Evolutionary conservation across 2,329 filamentous ascomycete genomes (phyloP).

Genomic region (Chrysosporium keratinophilum): DNA sequence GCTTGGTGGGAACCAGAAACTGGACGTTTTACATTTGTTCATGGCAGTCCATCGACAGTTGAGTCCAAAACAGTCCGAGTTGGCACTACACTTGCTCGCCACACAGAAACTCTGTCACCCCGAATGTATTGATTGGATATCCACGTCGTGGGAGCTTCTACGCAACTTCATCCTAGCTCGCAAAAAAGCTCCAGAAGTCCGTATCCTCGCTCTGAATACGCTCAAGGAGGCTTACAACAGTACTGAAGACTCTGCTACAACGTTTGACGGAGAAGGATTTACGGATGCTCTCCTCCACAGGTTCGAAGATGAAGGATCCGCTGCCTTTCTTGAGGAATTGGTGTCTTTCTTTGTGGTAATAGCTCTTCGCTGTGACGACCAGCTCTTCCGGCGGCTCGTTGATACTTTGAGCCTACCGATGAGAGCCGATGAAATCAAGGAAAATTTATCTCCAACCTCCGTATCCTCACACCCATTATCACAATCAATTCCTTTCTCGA

Average conservation of each 20-base stretch:
- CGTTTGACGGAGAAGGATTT: constrained; percentile 27
- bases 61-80: constrained; percentile 31
- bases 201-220: constrained; percentile 31
- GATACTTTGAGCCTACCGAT: constrained; percentile 29
- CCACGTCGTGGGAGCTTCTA: constrained; percentile 27
- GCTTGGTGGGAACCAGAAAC: constrained; percentile 28
- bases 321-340: constrained; percentile 31
- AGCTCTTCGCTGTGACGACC: constrained; percentile 24
- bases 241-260: constrained; percentile 23
- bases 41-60: constrained; percentile 29
- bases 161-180: constrained; percentile 30
- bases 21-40: constrained; percentile 29
- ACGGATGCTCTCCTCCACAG: constrained; percentile 26
- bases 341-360: constrained; percentile 32
- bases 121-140: constrained; percentile 27
- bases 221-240: constrained; percentile 31
- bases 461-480: constrained; percentile 33
- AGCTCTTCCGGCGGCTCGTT: constrained; percentile 26
- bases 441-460: constrained; percentile 24
- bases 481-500: constrained; percentile 25
- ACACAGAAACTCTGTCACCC: constrained; percentile 28
- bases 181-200: constrained; percentile 32
- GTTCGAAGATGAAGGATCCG: constrained; percentile 31
- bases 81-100: constrained; percentile 29
- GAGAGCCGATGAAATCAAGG: constrained; percentile 26